Percentiles rank a stretch among this genome's conserved stretches.
These are phyloP conservation scores for Candida alai DNA, from an alignment of 805 yeast species.

Conservation along the genomic window DNA sequence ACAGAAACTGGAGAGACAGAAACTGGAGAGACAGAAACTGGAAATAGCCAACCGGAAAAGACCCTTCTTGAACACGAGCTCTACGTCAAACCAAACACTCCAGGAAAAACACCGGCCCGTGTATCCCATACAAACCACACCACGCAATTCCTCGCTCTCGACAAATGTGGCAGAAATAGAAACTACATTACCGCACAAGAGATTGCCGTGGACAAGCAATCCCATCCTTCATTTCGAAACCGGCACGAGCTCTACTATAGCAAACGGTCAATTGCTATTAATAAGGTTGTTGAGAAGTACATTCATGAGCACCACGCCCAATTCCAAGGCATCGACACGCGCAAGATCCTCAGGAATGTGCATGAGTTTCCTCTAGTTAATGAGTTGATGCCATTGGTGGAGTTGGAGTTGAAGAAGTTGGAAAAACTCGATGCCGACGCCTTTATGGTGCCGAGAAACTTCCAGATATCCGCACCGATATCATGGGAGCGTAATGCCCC, in stretches of 20 bases:
- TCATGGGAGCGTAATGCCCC: conserved; percentile 13
- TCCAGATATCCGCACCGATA: conserved; percentile 27
- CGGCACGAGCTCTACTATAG: conserved; percentile 22
- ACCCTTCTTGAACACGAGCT: conserved; percentile 2
- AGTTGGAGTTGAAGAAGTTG: conserved; percentile 15
- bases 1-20: conserved; percentile 2
- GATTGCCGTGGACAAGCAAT: conserved; percentile 26
- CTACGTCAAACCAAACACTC: neutral
- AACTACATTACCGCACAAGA: conserved; percentile 45
- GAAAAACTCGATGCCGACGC: conserved; percentile 7
- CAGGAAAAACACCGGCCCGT: conserved; percentile 1
- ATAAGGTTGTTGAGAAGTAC: conserved; percentile 32
- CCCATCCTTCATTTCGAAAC: conserved; percentile 14
- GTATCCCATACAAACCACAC: neutral
- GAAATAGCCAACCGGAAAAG: conserved; percentile 3
- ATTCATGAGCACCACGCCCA: conserved; percentile 8
- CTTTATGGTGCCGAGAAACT: conserved; percentile 21
- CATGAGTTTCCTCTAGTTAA: conserved; percentile 12
- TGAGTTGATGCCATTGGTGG: conserved; percentile 19
- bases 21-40: conserved; percentile 2
- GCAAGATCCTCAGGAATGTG: conserved; percentile 13
- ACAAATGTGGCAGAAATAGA: conserved; percentile 73
- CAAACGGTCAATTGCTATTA: conserved; percentile 29
- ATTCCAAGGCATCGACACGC: conserved; percentile 13
- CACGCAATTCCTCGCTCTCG: conserved; percentile 71